Conservation (phyloP, 495 filamentous ascomycete species). For the Podospora pseudoanserina region DNA sequence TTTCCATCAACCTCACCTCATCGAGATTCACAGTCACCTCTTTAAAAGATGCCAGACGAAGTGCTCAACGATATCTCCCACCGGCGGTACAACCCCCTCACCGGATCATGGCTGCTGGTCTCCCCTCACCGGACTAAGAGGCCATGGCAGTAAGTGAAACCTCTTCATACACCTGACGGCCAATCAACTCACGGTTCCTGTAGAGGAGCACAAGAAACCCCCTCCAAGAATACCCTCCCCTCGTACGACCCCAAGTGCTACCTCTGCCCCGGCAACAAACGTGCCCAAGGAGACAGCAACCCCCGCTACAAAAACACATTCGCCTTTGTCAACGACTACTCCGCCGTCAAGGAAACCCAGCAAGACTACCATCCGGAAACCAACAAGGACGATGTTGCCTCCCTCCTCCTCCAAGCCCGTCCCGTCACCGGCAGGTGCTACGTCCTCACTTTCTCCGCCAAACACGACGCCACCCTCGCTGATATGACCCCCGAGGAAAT, state of each 20-base stretch:
- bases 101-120: constrained; percentile 85
- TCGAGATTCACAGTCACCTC: neutral
- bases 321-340: constrained; percentile 96
- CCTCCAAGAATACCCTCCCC: constrained; percentile 72
- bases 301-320: constrained; percentile 84
- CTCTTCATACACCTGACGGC: neutral
- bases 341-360: constrained; percentile 92
- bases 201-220: constrained; percentile 86
- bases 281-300: constrained; percentile 86
- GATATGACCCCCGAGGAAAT: constrained; percentile 70
- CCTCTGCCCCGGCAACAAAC: constrained; percentile 89
- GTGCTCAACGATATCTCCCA: constrained; percentile 98
- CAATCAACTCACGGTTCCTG: neutral
- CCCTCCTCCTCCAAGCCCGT: constrained; percentile 77
- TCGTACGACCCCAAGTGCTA: constrained; percentile 85
- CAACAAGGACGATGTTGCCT: constrained; percentile 55
- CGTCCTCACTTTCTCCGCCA: constrained; percentile 87
- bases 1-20: neutral
- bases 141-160: constrained; percentile 83
- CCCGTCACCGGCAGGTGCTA: constrained; percentile 95
- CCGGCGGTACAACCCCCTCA: constrained; percentile 86
- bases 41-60: constrained; percentile 47
- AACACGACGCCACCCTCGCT: constrained; percentile 87
- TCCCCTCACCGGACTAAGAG: constrained; percentile 94
- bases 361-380: constrained; percentile 43